Evolutionary conservation across 306 rosid species (phyloP).

Genomic region (Prunus kanzakura): DNA sequence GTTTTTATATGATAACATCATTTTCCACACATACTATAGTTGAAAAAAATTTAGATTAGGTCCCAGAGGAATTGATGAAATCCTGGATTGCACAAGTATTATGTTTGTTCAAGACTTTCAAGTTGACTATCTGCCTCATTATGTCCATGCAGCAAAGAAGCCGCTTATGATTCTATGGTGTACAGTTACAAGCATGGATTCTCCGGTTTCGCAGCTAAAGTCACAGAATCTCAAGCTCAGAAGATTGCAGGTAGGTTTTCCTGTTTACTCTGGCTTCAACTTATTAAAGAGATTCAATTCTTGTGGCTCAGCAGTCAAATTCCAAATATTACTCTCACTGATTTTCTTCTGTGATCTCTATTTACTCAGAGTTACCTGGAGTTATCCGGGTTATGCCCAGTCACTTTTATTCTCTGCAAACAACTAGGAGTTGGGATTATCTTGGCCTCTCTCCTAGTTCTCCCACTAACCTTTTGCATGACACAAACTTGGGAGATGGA

Average conservation of each 20-base stretch:
- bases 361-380: background rate
- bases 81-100: slow-evolving; percentile 1
- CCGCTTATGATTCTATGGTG: slow-evolving; percentile 28
- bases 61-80: too few relatives aligned
- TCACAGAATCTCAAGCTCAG: slow-evolving; percentile 34
- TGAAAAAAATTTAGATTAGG: too few relatives aligned
- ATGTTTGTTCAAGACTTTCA: background rate
- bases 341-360: background rate
- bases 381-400: background rate
- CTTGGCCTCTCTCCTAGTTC: slow-evolving; percentile 7
- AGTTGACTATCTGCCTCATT: too few relatives aligned
- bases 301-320: too few relatives aligned
- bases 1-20: too few relatives aligned
- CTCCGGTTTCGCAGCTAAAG: slow-evolving; percentile 40
- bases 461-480: background rate
- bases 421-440: slow-evolving; percentile 18
- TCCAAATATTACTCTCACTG: too few relatives aligned
- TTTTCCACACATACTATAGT: too few relatives aligned
- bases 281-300: background rate
- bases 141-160: slow-evolving; percentile 22
- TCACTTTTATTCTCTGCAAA: slow-evolving; percentile 1
- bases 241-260: slow-evolving; percentile 18
- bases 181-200: slow-evolving; percentile 43
- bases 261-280: too few relatives aligned
- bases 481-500: slow-evolving; percentile 17